Percentiles rank a stretch among this genome's conserved stretches.
phyloP scores from a whole-genome alignment of 495 filamentous ascomycete species.

The Penicillium subrubescens region DNA sequence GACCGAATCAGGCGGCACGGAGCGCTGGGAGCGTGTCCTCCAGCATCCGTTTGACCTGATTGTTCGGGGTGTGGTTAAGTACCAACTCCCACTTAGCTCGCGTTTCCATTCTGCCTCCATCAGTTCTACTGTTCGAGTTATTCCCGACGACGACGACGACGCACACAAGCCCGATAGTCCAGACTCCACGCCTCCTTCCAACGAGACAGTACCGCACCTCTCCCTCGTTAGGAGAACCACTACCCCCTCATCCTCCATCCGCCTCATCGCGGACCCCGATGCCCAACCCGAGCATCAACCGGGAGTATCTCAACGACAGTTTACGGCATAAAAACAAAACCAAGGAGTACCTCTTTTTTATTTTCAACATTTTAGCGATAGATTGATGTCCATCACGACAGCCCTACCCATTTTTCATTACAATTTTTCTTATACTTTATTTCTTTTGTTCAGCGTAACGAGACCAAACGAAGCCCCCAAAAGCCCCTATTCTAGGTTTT shows the following conservation, averaged over 20 bases:
- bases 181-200: conserved; percentile 20
- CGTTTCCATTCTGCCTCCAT: conserved; percentile 58
- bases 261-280: conserved; percentile 16
- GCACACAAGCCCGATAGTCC: conserved; percentile 25
- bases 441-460: conserved; percentile 16
- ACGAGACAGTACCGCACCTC: conserved; percentile 35
- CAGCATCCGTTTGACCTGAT: conserved; percentile 91
- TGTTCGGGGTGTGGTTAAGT: conserved; percentile 85
- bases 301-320: conserved; percentile 28
- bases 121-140: conserved; percentile 52
- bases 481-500: conserved; percentile 1
- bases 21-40: conserved; percentile 89
- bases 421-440: conserved; percentile 13
- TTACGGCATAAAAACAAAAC: conserved; percentile 27
- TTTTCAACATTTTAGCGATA: conserved; percentile 28
- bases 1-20: conserved; percentile 80
- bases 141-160: conserved; percentile 50
- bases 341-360: conserved; percentile 7
- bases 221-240: conserved; percentile 8
- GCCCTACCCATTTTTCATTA: conserved; percentile 15
- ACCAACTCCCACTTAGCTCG: conserved; percentile 80
- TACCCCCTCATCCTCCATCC: background rate
- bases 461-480: conserved; percentile 16
- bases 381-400: conserved; percentile 33
- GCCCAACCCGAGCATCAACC: conserved; percentile 5